These are phyloP conservation scores for Chalciporus pseudorubinellus DNA, from an alignment of 768 basidiomycete species.

Conservation along the genomic window DNA sequence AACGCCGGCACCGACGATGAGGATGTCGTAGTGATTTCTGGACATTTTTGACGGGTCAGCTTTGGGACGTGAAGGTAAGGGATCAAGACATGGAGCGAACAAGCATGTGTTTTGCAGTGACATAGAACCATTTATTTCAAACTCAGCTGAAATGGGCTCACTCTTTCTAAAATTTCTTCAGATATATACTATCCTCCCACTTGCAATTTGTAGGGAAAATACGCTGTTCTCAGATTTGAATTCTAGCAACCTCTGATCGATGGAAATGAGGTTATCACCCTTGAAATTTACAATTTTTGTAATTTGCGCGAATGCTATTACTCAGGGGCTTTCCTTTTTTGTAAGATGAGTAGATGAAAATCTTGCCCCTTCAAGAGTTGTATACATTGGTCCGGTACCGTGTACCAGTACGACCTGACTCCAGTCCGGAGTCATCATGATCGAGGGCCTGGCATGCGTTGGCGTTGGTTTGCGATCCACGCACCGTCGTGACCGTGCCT, in stretches of 20 bases:
- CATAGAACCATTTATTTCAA: conserved; percentile 5
- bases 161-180: background rate
- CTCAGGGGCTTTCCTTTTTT: conserved; percentile 8
- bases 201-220: too few relatives aligned
- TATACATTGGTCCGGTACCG: too few relatives aligned
- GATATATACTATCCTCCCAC: too few relatives aligned
- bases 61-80: background rate
- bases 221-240: too few relatives aligned
- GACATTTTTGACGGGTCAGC: conserved; percentile 8
- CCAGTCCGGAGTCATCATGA: too few relatives aligned
- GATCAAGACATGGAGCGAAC: background rate
- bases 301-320: background rate
- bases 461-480: too few relatives aligned
- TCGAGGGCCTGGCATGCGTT: too few relatives aligned
- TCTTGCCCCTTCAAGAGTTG: too few relatives aligned
- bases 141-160: conserved; percentile 19
- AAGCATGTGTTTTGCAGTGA: background rate
- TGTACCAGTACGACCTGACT: too few relatives aligned
- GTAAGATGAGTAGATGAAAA: background rate
- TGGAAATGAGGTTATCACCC: background rate
- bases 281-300: background rate
- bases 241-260: too few relatives aligned
- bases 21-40: conserved; percentile 56
- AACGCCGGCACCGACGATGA: conserved; percentile 91
- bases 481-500: too few relatives aligned